Evolutionary conservation across 2,329 filamentous ascomycete genomes (phyloP), one percentile per base, ranked within the genome.

Genomic region (Fonsecaea pugnacius): DNA sequence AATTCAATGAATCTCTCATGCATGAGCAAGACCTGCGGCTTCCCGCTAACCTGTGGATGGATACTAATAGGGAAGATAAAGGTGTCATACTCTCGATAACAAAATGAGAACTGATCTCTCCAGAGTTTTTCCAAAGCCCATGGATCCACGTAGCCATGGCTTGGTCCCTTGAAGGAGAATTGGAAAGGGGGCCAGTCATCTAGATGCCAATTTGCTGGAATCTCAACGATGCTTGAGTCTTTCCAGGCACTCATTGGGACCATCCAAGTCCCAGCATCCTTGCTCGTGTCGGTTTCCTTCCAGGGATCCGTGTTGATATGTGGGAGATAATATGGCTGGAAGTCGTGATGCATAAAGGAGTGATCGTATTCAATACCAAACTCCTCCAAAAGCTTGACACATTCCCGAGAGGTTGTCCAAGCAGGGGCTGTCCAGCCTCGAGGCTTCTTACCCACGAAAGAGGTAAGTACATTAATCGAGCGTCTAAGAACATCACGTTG

Each of bases 401-500:
- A 74, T 56, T 78, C 72, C 21, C 70, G 70, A 24, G 72, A 75
- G 4, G 76, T 77, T 30, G 70, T 71, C 77, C 78, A 80, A 0
- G 77, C 75, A 5, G 78, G 79, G 0, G 78, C 77, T 8, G 78
- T 79, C 72, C 76, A 80, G 0, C 90, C 90, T 0, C 88, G 79
- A 0, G 90, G 90, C 0, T 89, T 87, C 76, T 91, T 92, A 5
- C 67, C 67, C 8, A 67, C 72, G 75, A 93, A 93, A 0, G 90
- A 86, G 0, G 86, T 90, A 36, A 93, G 81, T 78, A 91, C 81
- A 27, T 82, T 83, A 75, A 87, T 91, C 2, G 89, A 91, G 77
- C 92, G 91, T 72, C 91, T 89, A n/a, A 94, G 82, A 18, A 93
- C 87, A 62, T 90, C 88, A 14, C 84, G 84, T 74, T 92, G 89